Conservation (phyloP, 73 alveolate genomes). For the Stentor coeruleus region DNA sequence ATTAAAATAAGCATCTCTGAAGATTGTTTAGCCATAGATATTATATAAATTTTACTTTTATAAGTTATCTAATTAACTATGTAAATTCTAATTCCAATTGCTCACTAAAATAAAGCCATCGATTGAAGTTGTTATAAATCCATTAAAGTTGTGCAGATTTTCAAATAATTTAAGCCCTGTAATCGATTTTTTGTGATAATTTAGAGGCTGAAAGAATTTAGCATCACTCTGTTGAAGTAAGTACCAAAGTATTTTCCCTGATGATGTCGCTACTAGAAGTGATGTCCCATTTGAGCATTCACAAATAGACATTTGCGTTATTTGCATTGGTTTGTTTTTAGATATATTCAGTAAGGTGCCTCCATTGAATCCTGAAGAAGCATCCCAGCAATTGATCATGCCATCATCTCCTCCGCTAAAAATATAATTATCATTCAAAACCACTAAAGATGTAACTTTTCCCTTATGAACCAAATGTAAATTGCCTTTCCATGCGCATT, state of each 20-base stretch:
- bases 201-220: not conserved
- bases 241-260: slow-evolving; percentile 1
- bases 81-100: not conserved
- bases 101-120: not conserved
- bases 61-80: too few relatives aligned
- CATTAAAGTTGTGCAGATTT: not conserved
- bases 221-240: not conserved
- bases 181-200: not conserved
- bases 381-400: not conserved
- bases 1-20: too few relatives aligned
- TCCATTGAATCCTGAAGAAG: not conserved
- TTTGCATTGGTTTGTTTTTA: not conserved
- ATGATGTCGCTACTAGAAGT: not conserved
- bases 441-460: not conserved
- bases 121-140: not conserved
- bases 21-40: too few relatives aligned
- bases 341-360: not conserved
- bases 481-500: not conserved
- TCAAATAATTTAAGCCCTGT: not conserved
- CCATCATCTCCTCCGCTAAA: slow-evolving; percentile 3
- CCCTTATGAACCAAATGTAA: not conserved
- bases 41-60: too few relatives aligned
- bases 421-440: not conserved
- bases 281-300: not conserved
- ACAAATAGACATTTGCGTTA: not conserved